A percentile compares a stretch with the other conserved stretches of the same genome.
Conservation (phyloP, 306 rosid species). For the Hippophae gyantsensis region DNA sequence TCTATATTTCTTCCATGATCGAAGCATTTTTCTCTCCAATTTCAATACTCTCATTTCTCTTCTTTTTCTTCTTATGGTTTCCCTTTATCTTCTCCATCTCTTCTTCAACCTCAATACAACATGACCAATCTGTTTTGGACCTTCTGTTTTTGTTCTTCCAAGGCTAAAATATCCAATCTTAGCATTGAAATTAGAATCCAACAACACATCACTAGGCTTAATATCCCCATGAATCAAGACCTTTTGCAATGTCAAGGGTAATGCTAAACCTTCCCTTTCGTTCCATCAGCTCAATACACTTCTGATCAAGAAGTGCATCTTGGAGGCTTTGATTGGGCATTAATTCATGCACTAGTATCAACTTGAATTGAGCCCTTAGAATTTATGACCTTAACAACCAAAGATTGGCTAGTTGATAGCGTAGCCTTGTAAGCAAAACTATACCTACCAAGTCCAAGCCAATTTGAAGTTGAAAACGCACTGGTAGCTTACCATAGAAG, state of each 20-base stretch:
- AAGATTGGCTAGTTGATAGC: slow-evolving; percentile 57
- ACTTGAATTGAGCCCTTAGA: slow-evolving; percentile 81
- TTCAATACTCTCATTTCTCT: background rate
- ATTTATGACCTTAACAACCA: slow-evolving; percentile 82
- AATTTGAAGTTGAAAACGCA: slow-evolving; percentile 61
- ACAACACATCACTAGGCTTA: slow-evolving; percentile 76
- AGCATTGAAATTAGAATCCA: slow-evolving; percentile 63
- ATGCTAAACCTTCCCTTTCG: too few relatives aligned
- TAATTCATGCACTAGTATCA: slow-evolving; percentile 68
- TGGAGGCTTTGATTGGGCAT: slow-evolving; percentile 41
- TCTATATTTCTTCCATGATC: slow-evolving; percentile 61
- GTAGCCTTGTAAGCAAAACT: slow-evolving; percentile 85
- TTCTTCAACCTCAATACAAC: slow-evolving; percentile 19
- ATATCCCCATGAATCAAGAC: slow-evolving; percentile 83
- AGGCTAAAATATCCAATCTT: slow-evolving; percentile 95
- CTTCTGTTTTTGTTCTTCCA: slow-evolving; percentile 70
- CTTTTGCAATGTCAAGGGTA: slow-evolving; percentile 41
- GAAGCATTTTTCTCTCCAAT: slow-evolving; percentile 24
- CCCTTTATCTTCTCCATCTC: slow-evolving; percentile 31
- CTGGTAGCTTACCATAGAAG: slow-evolving; percentile 74
- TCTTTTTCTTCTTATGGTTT: slow-evolving; percentile 30
- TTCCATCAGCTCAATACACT: too few relatives aligned
- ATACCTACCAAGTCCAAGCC: slow-evolving; percentile 84
- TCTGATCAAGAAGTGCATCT: too few relatives aligned
- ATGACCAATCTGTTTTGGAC: slow-evolving; percentile 22